phyloP scores from a whole-genome alignment of 2,329 filamentous ascomycete species.

The Beauveria asiatica region DNA sequence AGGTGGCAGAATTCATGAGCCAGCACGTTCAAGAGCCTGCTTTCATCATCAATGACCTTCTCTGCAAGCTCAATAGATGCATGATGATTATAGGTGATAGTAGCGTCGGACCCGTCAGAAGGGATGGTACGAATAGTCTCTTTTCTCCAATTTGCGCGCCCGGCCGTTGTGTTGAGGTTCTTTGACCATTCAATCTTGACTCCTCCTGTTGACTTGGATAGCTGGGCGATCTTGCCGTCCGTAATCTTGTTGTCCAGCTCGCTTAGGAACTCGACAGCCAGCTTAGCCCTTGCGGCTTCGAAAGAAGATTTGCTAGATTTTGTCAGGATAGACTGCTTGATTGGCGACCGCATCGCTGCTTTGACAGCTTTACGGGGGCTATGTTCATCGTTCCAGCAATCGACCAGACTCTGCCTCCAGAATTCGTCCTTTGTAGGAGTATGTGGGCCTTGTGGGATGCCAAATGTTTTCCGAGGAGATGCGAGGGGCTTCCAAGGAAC shows the following conservation, averaged over 20 bases:
- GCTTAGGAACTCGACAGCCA: conserved; percentile 55
- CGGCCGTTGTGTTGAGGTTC: conserved; percentile 72
- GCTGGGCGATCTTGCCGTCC: conserved; percentile 44
- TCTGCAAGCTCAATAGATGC: conserved; percentile 81
- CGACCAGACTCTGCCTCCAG: conserved; percentile 50
- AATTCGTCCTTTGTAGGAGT: conserved; percentile 47
- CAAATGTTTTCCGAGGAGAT: conserved; percentile 24
- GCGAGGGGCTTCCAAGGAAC: conserved; percentile 14
- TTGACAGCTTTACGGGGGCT: conserved; percentile 38
- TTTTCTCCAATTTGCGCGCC: conserved; percentile 63
- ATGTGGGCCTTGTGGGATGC: conserved; percentile 46
- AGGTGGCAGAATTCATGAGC: conserved; percentile 96
- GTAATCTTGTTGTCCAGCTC: conserved; percentile 64
- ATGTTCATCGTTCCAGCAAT: conserved; percentile 57
- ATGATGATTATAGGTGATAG: conserved; percentile 41
- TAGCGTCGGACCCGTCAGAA: conserved; percentile 18
- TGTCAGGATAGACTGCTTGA: conserved; percentile 26
- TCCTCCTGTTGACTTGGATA: conserved; percentile 59
- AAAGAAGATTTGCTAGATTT: conserved; percentile 50
- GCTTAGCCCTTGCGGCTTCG: conserved; percentile 48
- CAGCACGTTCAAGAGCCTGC: conserved; percentile 78
- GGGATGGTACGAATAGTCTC: conserved; percentile 39
- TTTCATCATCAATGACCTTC: conserved; percentile 73
- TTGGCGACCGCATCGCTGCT: conserved; percentile 19
- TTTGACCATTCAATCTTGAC: conserved; percentile 66